phyloP scores from a whole-genome alignment of 2,329 filamentous ascomycete genomes.

The Elsinoe australis region DNA sequence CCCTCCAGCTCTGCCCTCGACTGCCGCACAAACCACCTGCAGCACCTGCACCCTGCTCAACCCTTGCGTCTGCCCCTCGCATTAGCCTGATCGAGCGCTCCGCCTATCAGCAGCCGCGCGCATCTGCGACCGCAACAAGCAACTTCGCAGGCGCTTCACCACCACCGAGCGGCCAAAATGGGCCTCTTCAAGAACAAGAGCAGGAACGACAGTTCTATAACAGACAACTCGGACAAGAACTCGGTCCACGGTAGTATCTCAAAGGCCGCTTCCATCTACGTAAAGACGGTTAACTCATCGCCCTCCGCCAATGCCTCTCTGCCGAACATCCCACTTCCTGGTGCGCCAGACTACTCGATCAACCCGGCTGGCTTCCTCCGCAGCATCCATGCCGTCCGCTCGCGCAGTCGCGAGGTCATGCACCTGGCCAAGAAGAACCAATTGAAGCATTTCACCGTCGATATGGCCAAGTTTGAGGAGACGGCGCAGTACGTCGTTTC shows the following conservation, averaged over 20 bases:
- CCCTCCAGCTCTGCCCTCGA: too few species aligned
- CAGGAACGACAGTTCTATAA: constrained; percentile 31
- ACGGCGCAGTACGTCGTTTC: constrained; percentile 83
- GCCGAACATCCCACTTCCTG: constrained; percentile 67
- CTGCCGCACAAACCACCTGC: constrained; percentile 7
- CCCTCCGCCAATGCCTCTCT: constrained; percentile 39
- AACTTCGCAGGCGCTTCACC: neutral
- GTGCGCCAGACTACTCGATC: constrained; percentile 75
- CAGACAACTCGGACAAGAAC: constrained; percentile 18
- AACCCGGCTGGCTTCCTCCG: constrained; percentile 87
- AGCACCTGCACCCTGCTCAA: neutral
- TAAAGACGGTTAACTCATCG: constrained; percentile 35
- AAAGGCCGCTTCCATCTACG: constrained; percentile 20
- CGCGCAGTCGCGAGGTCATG: constrained; percentile 65
- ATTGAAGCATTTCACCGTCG: constrained; percentile 80
- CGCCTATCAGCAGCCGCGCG: constrained; percentile 10
- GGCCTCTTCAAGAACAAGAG: constrained; percentile 47
- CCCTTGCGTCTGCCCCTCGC: constrained; percentile 5
- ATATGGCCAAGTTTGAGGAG: constrained; percentile 73
- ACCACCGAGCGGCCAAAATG: constrained; percentile 31
- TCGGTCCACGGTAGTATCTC: constrained; percentile 20
- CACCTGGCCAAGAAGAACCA: constrained; percentile 70
- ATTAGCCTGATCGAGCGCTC: constrained; percentile 10
- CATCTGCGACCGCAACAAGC: neutral
- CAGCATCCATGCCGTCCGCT: constrained; percentile 80